Conservation (phyloP, 2,329 filamentous ascomycete species). For the Blumeriella jaapii region DNA sequence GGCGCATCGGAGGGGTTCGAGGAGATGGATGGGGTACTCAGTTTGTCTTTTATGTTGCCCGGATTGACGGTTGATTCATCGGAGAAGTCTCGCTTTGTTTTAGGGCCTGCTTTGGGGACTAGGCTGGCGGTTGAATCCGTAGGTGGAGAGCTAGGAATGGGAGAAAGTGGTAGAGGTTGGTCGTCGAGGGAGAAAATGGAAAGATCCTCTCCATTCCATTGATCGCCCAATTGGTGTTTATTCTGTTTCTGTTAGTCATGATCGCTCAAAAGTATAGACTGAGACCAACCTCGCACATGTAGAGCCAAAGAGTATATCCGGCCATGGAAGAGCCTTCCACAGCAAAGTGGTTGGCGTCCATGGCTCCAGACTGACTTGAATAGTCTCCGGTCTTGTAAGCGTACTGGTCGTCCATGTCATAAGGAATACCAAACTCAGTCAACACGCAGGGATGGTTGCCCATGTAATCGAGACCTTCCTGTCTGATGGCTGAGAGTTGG, state of each 20-base stretch:
- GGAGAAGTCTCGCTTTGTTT: conserved; percentile 32
- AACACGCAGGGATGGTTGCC: conserved; percentile 82
- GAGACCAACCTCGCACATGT: conserved; percentile 52
- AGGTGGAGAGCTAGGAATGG: conserved; percentile 34
- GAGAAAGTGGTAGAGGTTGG: conserved; percentile 43
- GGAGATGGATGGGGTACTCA: conserved; percentile 57
- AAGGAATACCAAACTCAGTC: conserved; percentile 94
- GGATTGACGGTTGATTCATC: conserved; percentile 56
- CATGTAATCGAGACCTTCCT: conserved; percentile 81
- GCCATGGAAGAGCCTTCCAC: conserved; percentile 75
- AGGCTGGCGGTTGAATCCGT: conserved; percentile 39
- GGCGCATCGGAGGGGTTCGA: conserved; percentile 41
- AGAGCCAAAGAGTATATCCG: conserved; percentile 85
- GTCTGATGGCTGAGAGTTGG: conserved; percentile 68
- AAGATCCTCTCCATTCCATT: conserved; percentile 96
- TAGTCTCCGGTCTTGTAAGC: conserved; percentile 96
- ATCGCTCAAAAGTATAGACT: neutral
- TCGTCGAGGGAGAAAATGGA: conserved; percentile 86
- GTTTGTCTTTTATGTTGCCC: conserved; percentile 59
- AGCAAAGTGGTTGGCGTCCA: conserved; percentile 94
- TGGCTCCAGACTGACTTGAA: conserved; percentile 77
- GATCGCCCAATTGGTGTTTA: conserved; percentile 77
- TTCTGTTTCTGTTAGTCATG: conserved; percentile 42
- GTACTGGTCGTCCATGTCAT: conserved; percentile 95
- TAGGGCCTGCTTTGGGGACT: conserved; percentile 29